Percentiles rank a stretch among this genome's conserved stretches.
These are phyloP conservation scores for Artemisia argyi DNA, from an alignment of 129 eudicot species.

Conservation along the genomic window DNA sequence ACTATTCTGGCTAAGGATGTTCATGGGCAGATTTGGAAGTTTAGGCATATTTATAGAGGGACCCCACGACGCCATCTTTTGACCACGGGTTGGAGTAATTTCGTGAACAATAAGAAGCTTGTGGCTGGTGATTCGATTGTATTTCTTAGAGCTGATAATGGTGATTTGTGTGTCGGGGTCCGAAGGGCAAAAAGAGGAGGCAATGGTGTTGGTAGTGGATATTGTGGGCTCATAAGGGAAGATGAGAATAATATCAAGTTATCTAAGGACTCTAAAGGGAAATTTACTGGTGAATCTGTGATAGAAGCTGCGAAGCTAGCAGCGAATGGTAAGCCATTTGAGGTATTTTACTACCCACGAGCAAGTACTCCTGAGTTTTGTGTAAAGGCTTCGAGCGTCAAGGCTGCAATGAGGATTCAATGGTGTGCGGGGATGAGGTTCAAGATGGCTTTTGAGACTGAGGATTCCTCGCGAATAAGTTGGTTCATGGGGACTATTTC, in stretches of 20 bases:
- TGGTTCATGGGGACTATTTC: conserved; percentile 91
- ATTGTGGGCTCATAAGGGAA: conserved; percentile 23
- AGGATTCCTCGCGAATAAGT: conserved; percentile 83
- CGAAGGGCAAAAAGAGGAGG: conserved; percentile 71
- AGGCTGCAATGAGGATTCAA: conserved; percentile 62
- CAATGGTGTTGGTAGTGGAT: conserved; percentile 33
- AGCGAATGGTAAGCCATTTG: conserved; percentile 63
- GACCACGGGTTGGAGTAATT: conserved; percentile 84
- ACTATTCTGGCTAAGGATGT: conserved; percentile 42
- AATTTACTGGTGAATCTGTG: conserved; percentile 52
- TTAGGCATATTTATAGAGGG: conserved; percentile 80
- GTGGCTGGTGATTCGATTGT: conserved; percentile 84
- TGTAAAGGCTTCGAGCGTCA: conserved; percentile 61
- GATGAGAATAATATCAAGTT: conserved; percentile 20
- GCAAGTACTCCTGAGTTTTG: conserved; percentile 72
- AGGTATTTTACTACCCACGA: conserved; percentile 71
- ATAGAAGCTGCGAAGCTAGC: conserved; percentile 58
- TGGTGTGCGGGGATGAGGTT: conserved; percentile 96
- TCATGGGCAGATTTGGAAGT: conserved; percentile 54
- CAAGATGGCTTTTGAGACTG: conserved; percentile 95
- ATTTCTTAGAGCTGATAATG: conserved; percentile 63
- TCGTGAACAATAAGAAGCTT: conserved; percentile 68
- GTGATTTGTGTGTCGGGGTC: conserved; percentile 77
- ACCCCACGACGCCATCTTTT: conserved; percentile 81
- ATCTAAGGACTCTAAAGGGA: conserved; percentile 27